These are phyloP conservation scores for Isoetes taiwanensis DNA, from an alignment of 75 land plant species.

Conservation along the genomic window DNA sequence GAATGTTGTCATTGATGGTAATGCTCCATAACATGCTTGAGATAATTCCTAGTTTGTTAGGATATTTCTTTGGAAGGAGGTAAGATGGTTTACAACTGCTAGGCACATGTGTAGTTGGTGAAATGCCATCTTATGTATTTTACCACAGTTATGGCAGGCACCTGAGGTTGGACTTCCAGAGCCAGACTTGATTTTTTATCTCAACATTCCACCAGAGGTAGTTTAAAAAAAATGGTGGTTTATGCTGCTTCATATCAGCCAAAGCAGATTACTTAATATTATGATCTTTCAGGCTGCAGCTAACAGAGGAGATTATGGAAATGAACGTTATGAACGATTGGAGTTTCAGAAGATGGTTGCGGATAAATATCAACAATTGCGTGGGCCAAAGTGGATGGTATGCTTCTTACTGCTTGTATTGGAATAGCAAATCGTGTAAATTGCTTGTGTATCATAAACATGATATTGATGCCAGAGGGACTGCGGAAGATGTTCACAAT, in stretches of 20 bases:
- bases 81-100: too few species aligned
- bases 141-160: constrained; percentile 58
- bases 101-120: too few species aligned
- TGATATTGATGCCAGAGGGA: constrained; percentile 49
- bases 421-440: neutral
- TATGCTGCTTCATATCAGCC: neutral
- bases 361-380: constrained; percentile 31
- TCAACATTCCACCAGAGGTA: constrained; percentile 84
- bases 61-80: too few species aligned
- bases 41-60: too few species aligned
- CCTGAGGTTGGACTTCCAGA: constrained; percentile 77
- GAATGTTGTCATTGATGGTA: too few species aligned
- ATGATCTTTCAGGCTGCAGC: constrained; percentile 57
- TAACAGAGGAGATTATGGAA: constrained; percentile 86
- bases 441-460: neutral
- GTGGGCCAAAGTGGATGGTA: constrained; percentile 68
- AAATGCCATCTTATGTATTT: too few species aligned
- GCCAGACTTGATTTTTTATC: constrained; percentile 75
- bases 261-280: neutral
- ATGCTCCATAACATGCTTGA: too few species aligned
- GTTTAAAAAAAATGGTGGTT: neutral
- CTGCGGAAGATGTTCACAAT: constrained; percentile 45
- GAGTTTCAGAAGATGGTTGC: constrained; percentile 79
- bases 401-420: neutral
- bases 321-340: constrained; percentile 80